These are phyloP conservation scores for Centella asiatica DNA, from an alignment of 129 eudicot genomes.

Conservation along the genomic window DNA sequence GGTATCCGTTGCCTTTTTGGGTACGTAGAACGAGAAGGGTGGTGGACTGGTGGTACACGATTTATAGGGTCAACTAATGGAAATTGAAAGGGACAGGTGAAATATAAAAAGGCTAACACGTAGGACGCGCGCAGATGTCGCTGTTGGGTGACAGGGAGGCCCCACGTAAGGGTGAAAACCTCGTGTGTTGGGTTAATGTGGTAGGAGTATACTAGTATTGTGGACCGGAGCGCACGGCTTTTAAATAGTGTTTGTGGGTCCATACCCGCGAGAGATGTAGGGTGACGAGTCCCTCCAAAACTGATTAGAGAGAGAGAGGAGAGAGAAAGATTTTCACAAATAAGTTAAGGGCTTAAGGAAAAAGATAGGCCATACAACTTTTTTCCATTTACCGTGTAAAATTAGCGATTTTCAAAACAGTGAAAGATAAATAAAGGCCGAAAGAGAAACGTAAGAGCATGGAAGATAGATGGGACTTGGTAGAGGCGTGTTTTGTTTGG, in stretches of 20 bases:
- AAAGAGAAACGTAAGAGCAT: too few species aligned
- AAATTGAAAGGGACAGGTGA: conserved; percentile 33
- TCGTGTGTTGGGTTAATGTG: conserved; percentile 14
- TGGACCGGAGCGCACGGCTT: conserved; percentile 17
- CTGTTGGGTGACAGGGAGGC: conserved; percentile 11
- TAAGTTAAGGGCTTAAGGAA: too few species aligned
- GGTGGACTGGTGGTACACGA: too few species aligned
- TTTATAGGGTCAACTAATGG: conserved; percentile 11
- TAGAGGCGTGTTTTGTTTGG: too few species aligned
- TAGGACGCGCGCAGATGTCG: conserved; percentile 48
- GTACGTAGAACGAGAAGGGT: background rate
- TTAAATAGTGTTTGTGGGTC: conserved; percentile 1
- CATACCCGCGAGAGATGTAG: background rate
- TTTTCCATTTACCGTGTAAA: background rate
- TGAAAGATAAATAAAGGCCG: too few species aligned
- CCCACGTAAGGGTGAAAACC: conserved; percentile 1
- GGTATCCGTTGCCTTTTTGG: background rate
- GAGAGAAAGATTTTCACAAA: too few species aligned
- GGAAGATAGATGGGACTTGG: too few species aligned
- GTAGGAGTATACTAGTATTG: too few species aligned
- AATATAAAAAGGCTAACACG: conserved; percentile 41
- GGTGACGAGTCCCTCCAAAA: conserved; percentile 1
- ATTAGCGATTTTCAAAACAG: background rate
- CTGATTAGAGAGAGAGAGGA: background rate
- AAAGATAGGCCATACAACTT: too few species aligned